Conservation (phyloP, 2,329 filamentous ascomycete species). For the Ophiocordyceps camponoti-leonardi region DNA sequence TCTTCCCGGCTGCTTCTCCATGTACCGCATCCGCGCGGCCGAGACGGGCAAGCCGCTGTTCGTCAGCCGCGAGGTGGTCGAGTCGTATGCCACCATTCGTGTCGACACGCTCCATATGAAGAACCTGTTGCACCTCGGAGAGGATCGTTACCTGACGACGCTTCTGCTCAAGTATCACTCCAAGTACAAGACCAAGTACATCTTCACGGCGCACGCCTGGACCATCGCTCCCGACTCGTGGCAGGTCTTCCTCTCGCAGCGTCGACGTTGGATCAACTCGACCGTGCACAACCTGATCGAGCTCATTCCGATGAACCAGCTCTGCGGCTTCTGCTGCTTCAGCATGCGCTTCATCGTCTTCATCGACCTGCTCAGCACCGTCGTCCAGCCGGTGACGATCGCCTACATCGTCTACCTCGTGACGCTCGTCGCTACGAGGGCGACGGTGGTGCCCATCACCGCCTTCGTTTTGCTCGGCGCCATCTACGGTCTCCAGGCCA, state of each 20-base stretch:
- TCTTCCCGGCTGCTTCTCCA: slow-evolving; percentile 95
- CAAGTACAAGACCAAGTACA: slow-evolving; percentile 97
- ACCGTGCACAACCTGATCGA: slow-evolving; percentile 96
- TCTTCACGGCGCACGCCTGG: slow-evolving; percentile 82
- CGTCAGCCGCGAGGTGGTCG: slow-evolving; percentile 80
- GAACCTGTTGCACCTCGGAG: slow-evolving; percentile 88
- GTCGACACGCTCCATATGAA: slow-evolving; percentile 99
- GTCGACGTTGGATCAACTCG: slow-evolving; percentile 98
- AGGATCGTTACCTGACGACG: slow-evolving; percentile 94
- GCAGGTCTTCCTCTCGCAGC: slow-evolving; percentile 89
- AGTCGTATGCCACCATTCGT: slow-evolving; percentile 78
- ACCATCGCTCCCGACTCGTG: slow-evolving; percentile 93
- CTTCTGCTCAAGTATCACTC: slow-evolving; percentile 81
- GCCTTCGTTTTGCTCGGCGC: slow-evolving; percentile 81
- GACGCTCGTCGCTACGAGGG: slow-evolving; percentile 46
- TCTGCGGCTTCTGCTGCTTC: slow-evolving; percentile 99
- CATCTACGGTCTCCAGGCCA: slow-evolving; percentile 93
- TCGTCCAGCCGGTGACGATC: slow-evolving; percentile 81
- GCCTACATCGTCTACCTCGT: slow-evolving; percentile 85
- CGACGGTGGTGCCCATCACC: slow-evolving; percentile 56
- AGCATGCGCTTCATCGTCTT: slow-evolving; percentile 98
- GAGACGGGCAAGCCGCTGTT: slow-evolving; percentile 93
- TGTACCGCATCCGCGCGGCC: slow-evolving; percentile 92
- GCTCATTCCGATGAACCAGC: slow-evolving; percentile 78
- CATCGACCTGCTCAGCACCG: slow-evolving; percentile 76